Evolutionary conservation across 805 yeast species (phyloP), one percentile per base, ranked within the genome.

Genomic region (Wickerhamiella vanderwaltii): DNA sequence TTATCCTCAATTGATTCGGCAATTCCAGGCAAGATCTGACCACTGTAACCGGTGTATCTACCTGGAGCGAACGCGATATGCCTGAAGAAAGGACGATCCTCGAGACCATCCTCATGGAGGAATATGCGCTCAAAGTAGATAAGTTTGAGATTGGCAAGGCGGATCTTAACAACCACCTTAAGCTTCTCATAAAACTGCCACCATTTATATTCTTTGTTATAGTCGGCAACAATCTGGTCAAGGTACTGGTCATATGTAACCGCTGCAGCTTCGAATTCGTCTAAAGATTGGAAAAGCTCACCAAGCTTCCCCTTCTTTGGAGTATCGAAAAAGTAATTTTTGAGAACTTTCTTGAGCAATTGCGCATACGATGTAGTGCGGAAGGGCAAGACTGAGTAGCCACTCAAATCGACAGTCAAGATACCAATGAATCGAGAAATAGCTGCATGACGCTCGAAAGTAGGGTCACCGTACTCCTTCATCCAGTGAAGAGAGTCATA

Each of bases 401-500:
- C 81, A 17, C 71, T 50, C 12, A 80, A 48, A 26, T 68, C 61
- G 15, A 77, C 48, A 2, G 72, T 60, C 3, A 72, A 36, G 18
- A 72, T 53, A 1, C 82, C 80, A 45, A 74, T 54, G 39, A 64
- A 65, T 53, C 74, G 70, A 12, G 78, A 68, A 53, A 72, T 56
- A 4, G 75, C 57, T 40, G 73, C 72, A 57, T 80, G 87, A 48
- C 58, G 67, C 30, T 64, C 63, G 61, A 75, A 78, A 0, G 70
- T 75, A 11, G 79, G 77, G 53, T 79, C 87, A 22, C 73, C 80
- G 54, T 57, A 69, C 4, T 59, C 64, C 28, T 66, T 65, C 78
- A 79, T 77, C 88, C 88, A 80, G 48, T 73, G 64, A 56, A 62
- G 74, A 1, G 83, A 76, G 57, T 79, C 86, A 53, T 77, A 80